phyloP scores from a whole-genome alignment of 2,329 filamentous ascomycete species.

The Emergomyces pasteurianus region DNA sequence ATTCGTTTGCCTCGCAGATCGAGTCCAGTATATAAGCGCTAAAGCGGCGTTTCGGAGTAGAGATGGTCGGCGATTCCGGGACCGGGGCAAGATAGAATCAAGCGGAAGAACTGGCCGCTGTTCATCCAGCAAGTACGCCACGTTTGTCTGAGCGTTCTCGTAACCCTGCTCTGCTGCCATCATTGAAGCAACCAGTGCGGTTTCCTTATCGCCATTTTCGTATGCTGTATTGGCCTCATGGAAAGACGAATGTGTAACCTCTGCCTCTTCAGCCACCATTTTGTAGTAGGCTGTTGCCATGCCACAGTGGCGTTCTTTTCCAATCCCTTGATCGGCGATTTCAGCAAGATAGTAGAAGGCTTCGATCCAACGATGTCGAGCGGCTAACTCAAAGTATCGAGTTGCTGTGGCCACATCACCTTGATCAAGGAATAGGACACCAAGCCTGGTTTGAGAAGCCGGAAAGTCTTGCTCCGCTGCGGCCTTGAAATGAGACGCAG shows the following conservation, averaged over 20 bases:
- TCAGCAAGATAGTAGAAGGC: constrained; percentile 88
- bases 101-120: constrained; percentile 50
- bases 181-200: constrained; percentile 68
- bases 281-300: constrained; percentile 76
- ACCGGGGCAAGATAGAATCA: constrained; percentile 40
- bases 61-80: constrained; percentile 29
- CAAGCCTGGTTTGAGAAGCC: constrained; percentile 70
- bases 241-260: constrained; percentile 65
- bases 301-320: constrained; percentile 64
- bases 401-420: constrained; percentile 70
- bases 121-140: constrained; percentile 74
- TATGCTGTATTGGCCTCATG: constrained; percentile 73
- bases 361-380: constrained; percentile 71
- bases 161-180: constrained; percentile 89
- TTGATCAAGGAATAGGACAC: constrained; percentile 75
- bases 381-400: constrained; percentile 79
- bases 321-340: constrained; percentile 68
- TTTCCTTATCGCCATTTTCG: constrained; percentile 63
- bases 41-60: constrained; percentile 49
- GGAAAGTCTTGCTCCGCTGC: constrained; percentile 74
- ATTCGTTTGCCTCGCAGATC: constrained; percentile 85
- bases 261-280: constrained; percentile 60
- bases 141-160: constrained; percentile 78
- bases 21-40: constrained; percentile 86
- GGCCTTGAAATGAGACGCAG: constrained; percentile 62